These are phyloP conservation scores for Cephalotrichum gorgonifer DNA, from an alignment of 2,329 filamentous ascomycete genomes.

Conservation along the genomic window DNA sequence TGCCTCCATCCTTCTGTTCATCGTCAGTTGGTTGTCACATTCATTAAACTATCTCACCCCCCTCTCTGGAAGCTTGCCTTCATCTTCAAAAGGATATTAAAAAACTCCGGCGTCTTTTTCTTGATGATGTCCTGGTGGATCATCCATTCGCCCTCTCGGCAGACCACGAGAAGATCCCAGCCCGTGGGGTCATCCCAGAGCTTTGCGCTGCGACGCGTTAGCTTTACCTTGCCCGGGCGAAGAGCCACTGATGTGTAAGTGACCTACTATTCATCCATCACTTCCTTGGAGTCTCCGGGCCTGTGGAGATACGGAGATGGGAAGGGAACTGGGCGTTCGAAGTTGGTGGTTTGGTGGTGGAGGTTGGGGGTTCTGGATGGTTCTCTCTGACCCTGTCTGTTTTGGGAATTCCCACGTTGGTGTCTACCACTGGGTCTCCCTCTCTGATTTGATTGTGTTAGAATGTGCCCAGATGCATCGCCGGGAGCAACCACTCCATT, in stretches of 20 bases:
- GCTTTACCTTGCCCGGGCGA: background rate
- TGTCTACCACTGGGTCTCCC: too few relatives aligned
- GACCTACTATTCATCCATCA: background rate
- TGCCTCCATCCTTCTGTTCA: background rate
- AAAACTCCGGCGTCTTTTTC: background rate
- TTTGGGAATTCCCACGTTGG: too few relatives aligned
- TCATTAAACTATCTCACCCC: background rate
- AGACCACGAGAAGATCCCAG: background rate
- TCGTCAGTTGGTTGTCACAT: background rate
- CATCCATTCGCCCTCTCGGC: background rate
- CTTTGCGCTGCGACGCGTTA: background rate
- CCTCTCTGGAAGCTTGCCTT: background rate
- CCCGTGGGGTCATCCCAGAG: background rate
- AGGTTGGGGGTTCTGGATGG: too few relatives aligned
- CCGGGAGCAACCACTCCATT: too few relatives aligned
- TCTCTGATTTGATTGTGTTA: too few relatives aligned
- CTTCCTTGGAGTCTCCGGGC: background rate
- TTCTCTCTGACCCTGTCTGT: too few relatives aligned
- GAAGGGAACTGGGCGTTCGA: too few relatives aligned
- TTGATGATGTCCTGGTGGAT: background rate
- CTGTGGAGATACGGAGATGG: too few relatives aligned
- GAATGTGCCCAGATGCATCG: too few relatives aligned
- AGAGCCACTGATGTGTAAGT: background rate
- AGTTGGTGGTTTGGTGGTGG: too few relatives aligned
- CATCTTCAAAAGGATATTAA: background rate